Evolutionary conservation across 2,329 filamentous ascomycete genomes (phyloP), one percentile per base, ranked within the genome.

Genomic region (Tolypocladium tundrense): DNA sequence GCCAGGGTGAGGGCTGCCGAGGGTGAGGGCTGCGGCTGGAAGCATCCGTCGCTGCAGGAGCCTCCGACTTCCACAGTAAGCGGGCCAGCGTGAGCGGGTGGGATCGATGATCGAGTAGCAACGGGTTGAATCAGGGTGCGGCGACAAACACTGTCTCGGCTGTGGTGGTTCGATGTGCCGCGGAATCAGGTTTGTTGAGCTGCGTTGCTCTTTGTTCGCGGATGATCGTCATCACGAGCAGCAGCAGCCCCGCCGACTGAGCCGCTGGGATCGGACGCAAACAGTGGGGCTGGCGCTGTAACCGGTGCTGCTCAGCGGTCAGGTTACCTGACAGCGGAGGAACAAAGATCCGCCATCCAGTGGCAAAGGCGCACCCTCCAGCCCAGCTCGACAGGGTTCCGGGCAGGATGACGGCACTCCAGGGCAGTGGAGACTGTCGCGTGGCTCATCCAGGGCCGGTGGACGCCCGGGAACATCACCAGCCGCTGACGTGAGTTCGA

Each of bases 21-120:
- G 63, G 62, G 60, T 67, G 61, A 53, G 64, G 64, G 59, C 62
- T 65, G 62, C 62, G 60, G 58, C 62, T 63, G 63, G 70, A 69
- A 67, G 71, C 71, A 67, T 72, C 72, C 69, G 71, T 24, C 27
- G 40, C 64, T 59, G 66, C 67, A 60, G 72, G 69, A 69, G 71
- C 72, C 68, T 70, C 67, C 63, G 69, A 67, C 59, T 75, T 77
- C 79, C 79, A 82, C 59, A 82, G 65, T 67, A 79, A 60, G 55
- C 72, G 71, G 70, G 78, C 79, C 79, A 82, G 70, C 56, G 63
- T 81, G 75, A 60, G 48, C 19, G 35, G 31, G 19, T 52, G 48
- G 27, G 27, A 31, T 31, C 4, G 8, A 8, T n/a, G 19, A 27
- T 21, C 4, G 48, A n/a, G 48, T 2, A 51, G 31, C 16, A 19